These are phyloP conservation scores for Chimonanthus salicifolius DNA, from an alignment of 164 flowering plant species.

Conservation along the genomic window DNA sequence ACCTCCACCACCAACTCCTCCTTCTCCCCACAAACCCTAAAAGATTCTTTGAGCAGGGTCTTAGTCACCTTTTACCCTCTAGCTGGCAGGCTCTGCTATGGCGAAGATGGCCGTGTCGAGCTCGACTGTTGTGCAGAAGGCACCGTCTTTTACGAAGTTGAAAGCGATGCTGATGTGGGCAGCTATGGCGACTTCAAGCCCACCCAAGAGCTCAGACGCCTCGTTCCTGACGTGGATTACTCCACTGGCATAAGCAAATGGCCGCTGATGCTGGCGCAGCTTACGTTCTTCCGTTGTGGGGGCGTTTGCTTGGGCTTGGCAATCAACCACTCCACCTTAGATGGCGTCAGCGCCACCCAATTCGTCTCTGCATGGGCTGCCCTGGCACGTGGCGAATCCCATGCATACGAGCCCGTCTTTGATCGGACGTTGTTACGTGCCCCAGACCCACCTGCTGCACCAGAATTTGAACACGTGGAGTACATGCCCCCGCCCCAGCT, in stretches of 20 bases:
- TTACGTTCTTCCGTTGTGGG: conserved; percentile 42
- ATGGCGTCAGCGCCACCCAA: conserved; percentile 40
- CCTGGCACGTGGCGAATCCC: conserved; percentile 17
- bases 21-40: conserved; percentile 15
- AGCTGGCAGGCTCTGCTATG: conserved; percentile 36
- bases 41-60: conserved; percentile 21
- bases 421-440: conserved; percentile 25
- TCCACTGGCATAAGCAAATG: conserved; percentile 22
- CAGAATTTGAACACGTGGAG: conserved; percentile 19
- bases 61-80: conserved; percentile 37
- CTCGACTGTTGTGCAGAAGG: conserved; percentile 44
- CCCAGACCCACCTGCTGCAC: conserved; percentile 9
- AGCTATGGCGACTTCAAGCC: conserved; percentile 31
- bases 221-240: conserved; percentile 19
- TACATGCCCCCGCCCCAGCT: conserved; percentile 27
- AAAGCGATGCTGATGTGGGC: conserved; percentile 19
- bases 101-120: conserved; percentile 30
- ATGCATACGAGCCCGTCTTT: conserved; percentile 17
- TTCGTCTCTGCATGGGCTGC: conserved; percentile 49
- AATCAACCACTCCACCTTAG: conserved; percentile 5
- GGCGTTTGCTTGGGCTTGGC: conserved; percentile 27
- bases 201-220: conserved; percentile 10
- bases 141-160: conserved; percentile 31
- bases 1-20: neutral
- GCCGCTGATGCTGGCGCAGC: conserved; percentile 37